These are phyloP conservation scores for Lodderomyces parapsilosis DNA, from an alignment of 1,139 yeast species.

Conservation along the genomic window DNA sequence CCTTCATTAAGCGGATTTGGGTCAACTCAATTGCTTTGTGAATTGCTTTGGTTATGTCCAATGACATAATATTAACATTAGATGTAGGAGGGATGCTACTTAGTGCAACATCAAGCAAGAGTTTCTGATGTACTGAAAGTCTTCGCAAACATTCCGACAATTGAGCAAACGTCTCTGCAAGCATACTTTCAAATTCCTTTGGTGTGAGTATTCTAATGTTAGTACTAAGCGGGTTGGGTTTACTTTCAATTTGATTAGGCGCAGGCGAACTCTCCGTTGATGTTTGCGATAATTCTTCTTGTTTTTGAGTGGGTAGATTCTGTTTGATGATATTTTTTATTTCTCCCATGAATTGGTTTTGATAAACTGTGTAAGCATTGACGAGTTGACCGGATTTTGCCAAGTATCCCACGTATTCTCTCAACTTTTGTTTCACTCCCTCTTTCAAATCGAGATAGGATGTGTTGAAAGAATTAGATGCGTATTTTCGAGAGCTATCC, in stretches of 20 bases:
- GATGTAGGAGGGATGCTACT: slow-evolving; percentile 43
- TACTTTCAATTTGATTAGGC: slow-evolving; percentile 15
- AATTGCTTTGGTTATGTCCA: slow-evolving; percentile 63
- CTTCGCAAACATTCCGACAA: slow-evolving; percentile 74
- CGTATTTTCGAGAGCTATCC: slow-evolving; percentile 23
- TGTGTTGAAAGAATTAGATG: slow-evolving; percentile 18
- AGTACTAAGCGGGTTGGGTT: slow-evolving; percentile 36
- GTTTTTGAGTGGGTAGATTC: slow-evolving; percentile 49
- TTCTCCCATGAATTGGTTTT: slow-evolving; percentile 65
- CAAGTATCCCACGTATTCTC: slow-evolving; percentile 52
- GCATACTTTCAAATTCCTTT: slow-evolving; percentile 71
- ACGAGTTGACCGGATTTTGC: slow-evolving; percentile 63
- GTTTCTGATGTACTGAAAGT: slow-evolving; percentile 73
- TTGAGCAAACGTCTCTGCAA: slow-evolving; percentile 58
- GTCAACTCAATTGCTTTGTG: slow-evolving; percentile 69
- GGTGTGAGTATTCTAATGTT: slow-evolving; percentile 66
- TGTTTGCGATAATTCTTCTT: slow-evolving; percentile 24
- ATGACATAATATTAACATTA: slow-evolving; percentile 47
- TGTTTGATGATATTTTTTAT: slow-evolving; percentile 69
- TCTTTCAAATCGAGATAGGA: slow-evolving; percentile 36
- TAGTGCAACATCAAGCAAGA: slow-evolving; percentile 71
- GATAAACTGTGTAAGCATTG: slow-evolving; percentile 64
- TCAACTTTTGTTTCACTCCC: slow-evolving; percentile 38
- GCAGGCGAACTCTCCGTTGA: slow-evolving; percentile 34
- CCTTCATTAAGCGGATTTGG: slow-evolving; percentile 75